Conservation (phyloP, 768 basidiomycete genomes). For the Serendipita sp. region DNA sequence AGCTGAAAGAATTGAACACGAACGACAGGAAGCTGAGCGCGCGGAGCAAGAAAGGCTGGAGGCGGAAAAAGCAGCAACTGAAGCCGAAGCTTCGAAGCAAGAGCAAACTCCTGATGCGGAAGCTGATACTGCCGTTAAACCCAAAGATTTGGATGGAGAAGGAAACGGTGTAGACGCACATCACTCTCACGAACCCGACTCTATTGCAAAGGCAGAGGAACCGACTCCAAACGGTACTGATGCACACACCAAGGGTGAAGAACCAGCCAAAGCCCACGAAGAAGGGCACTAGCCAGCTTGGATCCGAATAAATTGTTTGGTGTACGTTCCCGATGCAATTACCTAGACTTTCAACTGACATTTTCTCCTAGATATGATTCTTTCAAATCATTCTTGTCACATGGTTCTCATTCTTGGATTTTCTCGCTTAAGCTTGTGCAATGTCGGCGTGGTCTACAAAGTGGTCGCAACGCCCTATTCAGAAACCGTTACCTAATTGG, state of each 20-base stretch:
- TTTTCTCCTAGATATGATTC: too few species aligned
- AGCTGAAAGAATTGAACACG: neutral
- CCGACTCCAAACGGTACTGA: neutral
- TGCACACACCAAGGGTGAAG: neutral
- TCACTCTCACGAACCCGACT: neutral
- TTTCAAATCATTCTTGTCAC: too few species aligned
- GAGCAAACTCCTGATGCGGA: neutral
- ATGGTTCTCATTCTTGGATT: too few species aligned
- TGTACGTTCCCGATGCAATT: too few species aligned
- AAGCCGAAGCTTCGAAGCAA: neutral
- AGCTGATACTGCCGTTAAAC: neutral
- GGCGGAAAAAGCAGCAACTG: neutral
- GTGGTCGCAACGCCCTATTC: too few species aligned
- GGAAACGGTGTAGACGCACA: neutral
- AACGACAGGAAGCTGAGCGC: neutral
- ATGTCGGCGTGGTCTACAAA: too few species aligned
- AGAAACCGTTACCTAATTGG: too few species aligned
- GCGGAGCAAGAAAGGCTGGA: neutral
- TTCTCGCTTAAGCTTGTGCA: too few species aligned
- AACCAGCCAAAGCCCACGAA: too few species aligned
- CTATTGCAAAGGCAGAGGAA: neutral
- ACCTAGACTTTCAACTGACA: too few species aligned
- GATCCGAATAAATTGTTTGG: too few species aligned
- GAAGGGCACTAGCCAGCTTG: too few species aligned
- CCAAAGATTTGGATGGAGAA: neutral